These are phyloP conservation scores for Lactuca saligna DNA, from an alignment of 129 eudicot genomes.

Conservation along the genomic window DNA sequence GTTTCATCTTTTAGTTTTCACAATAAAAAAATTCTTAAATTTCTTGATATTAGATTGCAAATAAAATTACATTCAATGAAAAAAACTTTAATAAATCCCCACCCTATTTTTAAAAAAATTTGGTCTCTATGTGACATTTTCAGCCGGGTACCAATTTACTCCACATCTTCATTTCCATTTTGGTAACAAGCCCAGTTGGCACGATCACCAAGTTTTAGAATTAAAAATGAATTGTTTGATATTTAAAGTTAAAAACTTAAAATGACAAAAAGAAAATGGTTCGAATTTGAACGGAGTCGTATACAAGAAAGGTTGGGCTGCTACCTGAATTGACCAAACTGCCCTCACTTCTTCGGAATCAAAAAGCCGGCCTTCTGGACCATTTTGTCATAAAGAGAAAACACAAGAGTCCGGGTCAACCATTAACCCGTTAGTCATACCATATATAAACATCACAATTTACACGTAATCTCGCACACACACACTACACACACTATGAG, in stretches of 20 bases:
- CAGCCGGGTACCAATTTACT: too few species aligned
- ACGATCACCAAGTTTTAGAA: not conserved
- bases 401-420: constrained; percentile 47
- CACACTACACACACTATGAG: constrained; percentile 37
- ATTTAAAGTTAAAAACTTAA: not conserved
- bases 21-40: too few species aligned
- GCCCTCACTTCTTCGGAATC: constrained; percentile 18
- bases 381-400: constrained; percentile 19
- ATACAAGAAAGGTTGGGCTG: not conserved
- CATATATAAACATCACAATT: constrained; percentile 15
- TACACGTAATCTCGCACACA: constrained; percentile 24
- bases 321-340: constrained; percentile 4
- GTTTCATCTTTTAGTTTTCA: too few species aligned
- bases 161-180: too few species aligned
- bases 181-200: not conserved
- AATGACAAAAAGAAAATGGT: not conserved
- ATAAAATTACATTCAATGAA: too few species aligned
- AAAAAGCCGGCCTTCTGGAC: constrained; percentile 61
- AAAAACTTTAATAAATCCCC: too few species aligned
- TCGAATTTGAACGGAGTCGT: not conserved
- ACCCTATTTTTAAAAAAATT: too few species aligned
- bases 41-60: too few species aligned
- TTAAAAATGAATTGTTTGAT: not conserved
- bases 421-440: constrained; percentile 25
- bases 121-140: too few species aligned